phyloP scores from a whole-genome alignment of 2,329 filamentous ascomycete species.

The Colletotrichum somersetense region DNA sequence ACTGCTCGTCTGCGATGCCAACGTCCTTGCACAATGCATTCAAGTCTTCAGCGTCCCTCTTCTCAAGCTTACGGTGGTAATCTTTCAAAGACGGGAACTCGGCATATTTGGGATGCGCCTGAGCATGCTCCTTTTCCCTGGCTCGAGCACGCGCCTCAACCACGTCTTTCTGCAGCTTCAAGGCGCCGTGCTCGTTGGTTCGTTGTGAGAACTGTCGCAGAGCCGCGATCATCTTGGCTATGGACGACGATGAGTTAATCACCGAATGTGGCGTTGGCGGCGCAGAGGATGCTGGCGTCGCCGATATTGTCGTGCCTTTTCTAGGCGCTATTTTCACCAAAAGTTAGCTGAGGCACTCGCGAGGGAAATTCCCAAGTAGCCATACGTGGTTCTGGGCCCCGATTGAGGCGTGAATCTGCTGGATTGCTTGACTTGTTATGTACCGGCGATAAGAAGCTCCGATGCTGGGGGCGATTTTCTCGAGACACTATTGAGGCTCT shows the following conservation, averaged over 20 bases:
- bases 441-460: constrained; percentile 20
- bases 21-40: constrained; percentile 10
- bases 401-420: constrained; percentile 1
- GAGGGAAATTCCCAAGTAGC: neutral
- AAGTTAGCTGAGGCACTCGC: constrained; percentile 2
- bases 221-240: constrained; percentile 16
- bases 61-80: constrained; percentile 20
- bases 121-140: constrained; percentile 14
- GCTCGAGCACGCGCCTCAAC: constrained; percentile 18
- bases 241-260: neutral
- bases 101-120: constrained; percentile 15
- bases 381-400: constrained; percentile 11
- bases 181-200: constrained; percentile 16
- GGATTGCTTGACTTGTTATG: constrained; percentile 4
- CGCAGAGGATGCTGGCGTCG: constrained; percentile 17
- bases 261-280: constrained; percentile 1
- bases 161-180: constrained; percentile 18
- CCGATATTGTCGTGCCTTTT: neutral
- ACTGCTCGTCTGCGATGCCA: constrained; percentile 1
- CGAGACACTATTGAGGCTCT: neutral
- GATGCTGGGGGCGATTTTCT: constrained; percentile 2
- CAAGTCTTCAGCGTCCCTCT: constrained; percentile 25
- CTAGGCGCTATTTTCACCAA: constrained; percentile 7
- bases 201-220: constrained; percentile 16
- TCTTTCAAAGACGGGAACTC: constrained; percentile 36